These are phyloP conservation scores for Sclerotinia trifoliorum DNA, from an alignment of 2,329 filamentous ascomycete species.

Conservation along the genomic window DNA sequence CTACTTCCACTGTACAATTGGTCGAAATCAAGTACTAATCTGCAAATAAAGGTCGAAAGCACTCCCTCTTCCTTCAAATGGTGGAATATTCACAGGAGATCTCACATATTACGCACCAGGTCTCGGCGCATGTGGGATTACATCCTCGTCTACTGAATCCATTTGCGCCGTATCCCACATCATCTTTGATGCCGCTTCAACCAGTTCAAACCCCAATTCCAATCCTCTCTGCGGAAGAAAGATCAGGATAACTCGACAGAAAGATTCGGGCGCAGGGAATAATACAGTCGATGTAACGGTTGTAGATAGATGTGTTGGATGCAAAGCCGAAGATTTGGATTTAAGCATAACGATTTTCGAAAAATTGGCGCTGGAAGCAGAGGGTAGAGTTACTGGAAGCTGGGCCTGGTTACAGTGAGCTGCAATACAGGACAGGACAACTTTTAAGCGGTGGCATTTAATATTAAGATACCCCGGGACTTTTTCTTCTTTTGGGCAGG, in stretches of 20 bases:
- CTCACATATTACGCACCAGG: conserved; percentile 67
- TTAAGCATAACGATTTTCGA: conserved; percentile 46
- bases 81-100: conserved; percentile 58
- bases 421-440: not conserved
- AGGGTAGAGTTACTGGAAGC: conserved; percentile 43
- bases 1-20: conserved; percentile 17
- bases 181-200: conserved; percentile 61
- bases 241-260: conserved; percentile 58
- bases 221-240: conserved; percentile 67
- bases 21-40: not conserved
- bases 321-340: conserved; percentile 45
- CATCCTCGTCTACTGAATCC: conserved; percentile 52
- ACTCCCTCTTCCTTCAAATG: conserved; percentile 52
- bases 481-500: conserved; percentile 2
- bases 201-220: conserved; percentile 55
- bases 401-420: conserved; percentile 41
- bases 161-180: conserved; percentile 66
- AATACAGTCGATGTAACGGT: conserved; percentile 61
- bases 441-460: not conserved
- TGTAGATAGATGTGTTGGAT: conserved; percentile 59
- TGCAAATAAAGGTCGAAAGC: conserved; percentile 38
- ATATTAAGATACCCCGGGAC: not conserved
- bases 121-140: conserved; percentile 68
- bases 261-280: conserved; percentile 49
- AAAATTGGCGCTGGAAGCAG: conserved; percentile 46